Base-by-base conservation (phyloP, 805 yeast species). In the Lipomyces japonicus region DNA sequence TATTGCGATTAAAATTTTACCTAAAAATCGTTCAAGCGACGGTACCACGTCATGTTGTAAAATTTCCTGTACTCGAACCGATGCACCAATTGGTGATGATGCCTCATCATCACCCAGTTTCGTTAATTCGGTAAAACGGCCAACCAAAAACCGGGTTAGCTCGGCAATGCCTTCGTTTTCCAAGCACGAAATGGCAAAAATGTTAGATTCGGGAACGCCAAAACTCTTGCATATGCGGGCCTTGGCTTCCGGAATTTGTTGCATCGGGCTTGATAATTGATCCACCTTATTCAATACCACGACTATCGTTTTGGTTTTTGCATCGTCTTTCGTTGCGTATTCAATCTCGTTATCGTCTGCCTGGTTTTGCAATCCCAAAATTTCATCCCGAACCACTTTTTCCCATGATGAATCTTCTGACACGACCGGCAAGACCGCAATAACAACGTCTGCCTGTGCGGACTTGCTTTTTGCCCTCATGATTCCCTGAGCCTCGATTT, bases 401-500 rank as follows among this genome's bases (percentile, higher is more conserved):
- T 39, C 39, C 52, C 55, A 50, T 16, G 19, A 31, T 4, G 40
- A 30, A 7, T 44, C 48, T 16, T 50, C 57, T 10, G 23, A 31
- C n/a, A 35, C 26, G 12, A 42, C 66, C 3, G 90, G 82, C 0
- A 84, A 54, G 0, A 91, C 77, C 0, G 81, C 78, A n/a, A 91
- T 50, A 1, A 81, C 80, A 30, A 88, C 59, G 64, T 93, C 93
- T 26, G 95, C 79, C 6, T 69, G 68, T 6, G 68, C 60, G 1
- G 90, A 75, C 56, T 78, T 79, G 21, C 65, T 66, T 49, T 78
- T 80, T 0, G 97, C 95, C 44, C 93, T 72, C 52, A 75, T 75
- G 3, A 93, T 89, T 0, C 98, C 98, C 64, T 88, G 85, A 7
- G 66, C 66, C 61, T 88, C 96, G 28, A 88, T 82, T 4, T 63